phyloP scores from a whole-genome alignment of 2,329 filamentous ascomycete species.

The Daldinia eschscholtzii region DNA sequence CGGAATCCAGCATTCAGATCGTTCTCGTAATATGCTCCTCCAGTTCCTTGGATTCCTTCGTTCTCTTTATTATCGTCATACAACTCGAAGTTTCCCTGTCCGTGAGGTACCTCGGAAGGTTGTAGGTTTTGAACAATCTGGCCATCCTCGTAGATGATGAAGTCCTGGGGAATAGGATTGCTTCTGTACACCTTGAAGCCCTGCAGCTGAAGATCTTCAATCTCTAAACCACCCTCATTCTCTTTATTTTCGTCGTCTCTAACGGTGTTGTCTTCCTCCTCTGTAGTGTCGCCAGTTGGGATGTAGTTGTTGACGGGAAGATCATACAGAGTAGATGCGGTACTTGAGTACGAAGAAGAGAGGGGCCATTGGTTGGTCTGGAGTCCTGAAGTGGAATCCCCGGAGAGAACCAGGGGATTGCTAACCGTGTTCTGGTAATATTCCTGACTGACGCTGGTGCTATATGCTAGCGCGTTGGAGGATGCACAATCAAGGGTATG shows the following conservation, averaged over 20 bases:
- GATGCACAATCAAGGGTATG: background rate
- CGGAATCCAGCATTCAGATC: background rate
- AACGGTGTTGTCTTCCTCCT: background rate
- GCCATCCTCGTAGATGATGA: slow-evolving; percentile 7
- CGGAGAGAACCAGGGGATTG: background rate
- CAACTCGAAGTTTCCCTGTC: background rate
- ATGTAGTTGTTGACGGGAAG: background rate
- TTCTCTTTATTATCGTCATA: slow-evolving; percentile 8
- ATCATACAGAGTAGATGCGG: background rate
- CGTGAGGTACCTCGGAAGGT: background rate
- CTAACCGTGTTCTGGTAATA: background rate
- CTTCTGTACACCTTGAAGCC: background rate
- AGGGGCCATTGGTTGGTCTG: background rate
- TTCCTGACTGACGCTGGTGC: background rate
- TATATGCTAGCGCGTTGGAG: background rate
- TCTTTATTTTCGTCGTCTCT: background rate
- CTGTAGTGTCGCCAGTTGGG: background rate
- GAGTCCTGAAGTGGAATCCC: background rate
- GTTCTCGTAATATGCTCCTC: background rate
- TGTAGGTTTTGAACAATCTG: background rate
- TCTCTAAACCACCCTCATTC: background rate
- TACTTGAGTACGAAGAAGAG: background rate
- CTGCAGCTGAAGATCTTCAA: background rate
- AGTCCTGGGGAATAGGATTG: background rate
- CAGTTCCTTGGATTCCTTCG: background rate